These are phyloP conservation scores for Pterocarpus santalinus DNA, from an alignment of 306 rosid species.

Conservation along the genomic window DNA sequence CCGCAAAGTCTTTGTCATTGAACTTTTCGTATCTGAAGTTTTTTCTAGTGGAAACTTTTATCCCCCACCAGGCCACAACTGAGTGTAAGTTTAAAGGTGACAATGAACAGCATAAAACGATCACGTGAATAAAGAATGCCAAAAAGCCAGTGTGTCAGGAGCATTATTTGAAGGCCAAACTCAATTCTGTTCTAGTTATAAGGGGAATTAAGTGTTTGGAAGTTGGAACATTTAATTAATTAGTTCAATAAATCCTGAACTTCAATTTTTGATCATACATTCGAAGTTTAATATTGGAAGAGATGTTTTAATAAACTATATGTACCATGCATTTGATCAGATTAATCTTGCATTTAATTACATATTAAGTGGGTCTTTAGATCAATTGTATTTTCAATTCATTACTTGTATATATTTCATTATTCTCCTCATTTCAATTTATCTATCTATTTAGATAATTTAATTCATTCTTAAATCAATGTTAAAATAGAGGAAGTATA, in stretches of 20 bases:
- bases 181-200: background rate
- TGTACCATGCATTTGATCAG: background rate
- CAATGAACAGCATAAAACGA: slow-evolving; percentile 5
- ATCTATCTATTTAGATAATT: too few relatives aligned
- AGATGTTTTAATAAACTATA: background rate
- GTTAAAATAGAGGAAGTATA: too few relatives aligned
- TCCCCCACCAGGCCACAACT: background rate
- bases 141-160: slow-evolving; percentile 5
- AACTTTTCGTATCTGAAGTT: slow-evolving; percentile 23
- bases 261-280: background rate
- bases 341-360: background rate
- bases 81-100: slow-evolving; percentile 10
- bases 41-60: background rate
- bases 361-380: background rate
- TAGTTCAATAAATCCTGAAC: background rate
- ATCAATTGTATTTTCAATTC: too few relatives aligned
- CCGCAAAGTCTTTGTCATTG: slow-evolving; percentile 37
- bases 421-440: too few relatives aligned
- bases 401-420: too few relatives aligned
- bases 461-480: too few relatives aligned
- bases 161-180: slow-evolving; percentile 5
- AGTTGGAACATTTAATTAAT: background rate
- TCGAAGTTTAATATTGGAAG: background rate
- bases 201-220: background rate
- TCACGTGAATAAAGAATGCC: slow-evolving; percentile 31